Conservation (phyloP, 768 basidiomycete genomes). For the Auricularia sp. region DNA sequence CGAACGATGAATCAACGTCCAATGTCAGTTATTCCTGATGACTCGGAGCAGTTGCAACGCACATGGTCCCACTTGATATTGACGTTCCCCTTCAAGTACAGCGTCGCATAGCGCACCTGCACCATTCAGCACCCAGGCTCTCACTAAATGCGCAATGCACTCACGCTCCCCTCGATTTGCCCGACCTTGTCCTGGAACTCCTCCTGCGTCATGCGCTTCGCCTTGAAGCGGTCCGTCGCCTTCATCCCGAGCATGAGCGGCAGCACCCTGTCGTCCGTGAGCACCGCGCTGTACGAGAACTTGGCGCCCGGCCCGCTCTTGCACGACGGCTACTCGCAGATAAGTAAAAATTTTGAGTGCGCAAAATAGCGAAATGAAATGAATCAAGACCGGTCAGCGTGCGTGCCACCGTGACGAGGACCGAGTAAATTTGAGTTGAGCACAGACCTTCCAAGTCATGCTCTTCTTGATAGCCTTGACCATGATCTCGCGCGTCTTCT, state of each 20-base stretch:
- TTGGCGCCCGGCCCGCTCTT: not conserved
- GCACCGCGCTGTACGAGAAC: not conserved
- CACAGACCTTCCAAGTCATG: slow-evolving; percentile 1
- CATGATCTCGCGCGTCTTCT: not conserved
- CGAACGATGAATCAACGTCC: too few relatives aligned
- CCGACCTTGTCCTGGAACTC: not conserved
- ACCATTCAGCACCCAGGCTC: too few relatives aligned
- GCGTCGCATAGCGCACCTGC: not conserved
- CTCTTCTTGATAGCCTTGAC: not conserved
- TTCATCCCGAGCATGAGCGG: not conserved
- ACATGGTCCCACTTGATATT: not conserved
- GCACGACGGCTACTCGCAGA: not conserved
- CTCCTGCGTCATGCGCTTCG: not conserved
- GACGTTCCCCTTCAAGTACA: not conserved
- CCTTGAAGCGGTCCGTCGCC: slow-evolving; percentile 1
- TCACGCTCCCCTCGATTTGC: not conserved
- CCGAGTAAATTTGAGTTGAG: not conserved
- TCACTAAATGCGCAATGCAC: not conserved
- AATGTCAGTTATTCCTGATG: too few relatives aligned
- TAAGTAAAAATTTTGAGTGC: too few relatives aligned
- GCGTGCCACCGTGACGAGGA: too few relatives aligned
- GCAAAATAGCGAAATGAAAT: too few relatives aligned
- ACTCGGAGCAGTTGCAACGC: not conserved
- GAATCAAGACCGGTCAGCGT: too few relatives aligned
- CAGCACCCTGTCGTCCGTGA: not conserved